phyloP scores from a whole-genome alignment of 169 alveolate species.

The Plasmodium gallinaceum region DNA sequence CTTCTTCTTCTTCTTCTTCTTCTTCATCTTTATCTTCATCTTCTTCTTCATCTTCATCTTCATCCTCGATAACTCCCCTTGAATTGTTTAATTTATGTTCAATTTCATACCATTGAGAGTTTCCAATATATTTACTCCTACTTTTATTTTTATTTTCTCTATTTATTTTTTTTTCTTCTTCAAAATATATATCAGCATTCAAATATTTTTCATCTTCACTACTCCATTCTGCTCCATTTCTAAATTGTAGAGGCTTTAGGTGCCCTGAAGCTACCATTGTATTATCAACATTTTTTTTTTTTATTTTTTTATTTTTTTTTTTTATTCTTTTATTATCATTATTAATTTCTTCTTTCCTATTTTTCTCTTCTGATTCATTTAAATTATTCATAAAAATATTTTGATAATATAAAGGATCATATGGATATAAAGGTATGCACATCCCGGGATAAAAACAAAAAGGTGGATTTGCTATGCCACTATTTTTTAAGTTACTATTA shows the following conservation, averaged over 20 bases:
- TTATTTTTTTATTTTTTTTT: not conserved
- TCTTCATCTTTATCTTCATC: not conserved
- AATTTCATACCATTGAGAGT: conserved; percentile 56
- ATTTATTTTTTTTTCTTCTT: not conserved
- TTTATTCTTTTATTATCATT: not conserved
- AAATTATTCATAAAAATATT: not conserved
- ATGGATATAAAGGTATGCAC: not conserved
- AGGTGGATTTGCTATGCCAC: not conserved
- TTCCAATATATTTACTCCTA: conserved; percentile 31
- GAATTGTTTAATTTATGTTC: conserved; percentile 47
- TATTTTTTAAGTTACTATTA: not conserved
- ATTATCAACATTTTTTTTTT: not conserved
- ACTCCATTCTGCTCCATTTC: conserved; percentile 56
- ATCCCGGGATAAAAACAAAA: not conserved
- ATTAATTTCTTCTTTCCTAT: not conserved
- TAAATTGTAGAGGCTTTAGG: conserved; percentile 44
- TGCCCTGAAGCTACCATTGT: conserved; percentile 36
- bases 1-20: not conserved
- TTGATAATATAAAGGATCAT: not conserved
- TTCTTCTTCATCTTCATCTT: conserved; percentile 2
- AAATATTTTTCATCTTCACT: conserved; percentile 36
- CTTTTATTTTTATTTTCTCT: not conserved
- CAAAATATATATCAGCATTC: not conserved
- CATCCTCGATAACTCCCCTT: conserved; percentile 43
- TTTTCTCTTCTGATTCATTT: not conserved